These are phyloP conservation scores for Lolium perenne DNA, from an alignment of 176 grass and related monocot genomes.

Conservation along the genomic window DNA sequence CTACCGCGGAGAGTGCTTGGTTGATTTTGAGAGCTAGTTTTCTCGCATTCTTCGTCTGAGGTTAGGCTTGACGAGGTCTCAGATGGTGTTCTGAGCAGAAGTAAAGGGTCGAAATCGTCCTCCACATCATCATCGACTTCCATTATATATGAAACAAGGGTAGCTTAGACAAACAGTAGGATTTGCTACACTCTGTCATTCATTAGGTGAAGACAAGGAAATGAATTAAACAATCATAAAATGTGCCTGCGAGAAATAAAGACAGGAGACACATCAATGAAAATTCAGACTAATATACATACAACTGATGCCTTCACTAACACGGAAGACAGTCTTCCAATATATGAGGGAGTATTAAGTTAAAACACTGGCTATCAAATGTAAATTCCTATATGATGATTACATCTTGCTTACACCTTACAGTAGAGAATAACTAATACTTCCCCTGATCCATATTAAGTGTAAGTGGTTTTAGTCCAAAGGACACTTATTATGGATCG, in stretches of 20 bases:
- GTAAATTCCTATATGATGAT: background rate
- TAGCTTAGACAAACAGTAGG: conserved; percentile 10
- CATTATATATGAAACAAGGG: conserved; percentile 49
- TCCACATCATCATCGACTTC: conserved; percentile 78
- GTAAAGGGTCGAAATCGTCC: conserved; percentile 80
- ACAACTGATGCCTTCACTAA: conserved; percentile 6
- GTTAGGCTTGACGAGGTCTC: conserved; percentile 83
- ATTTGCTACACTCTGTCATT: conserved; percentile 30
- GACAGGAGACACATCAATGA: background rate
- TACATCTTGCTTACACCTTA: background rate
- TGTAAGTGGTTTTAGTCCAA: too few relatives aligned
- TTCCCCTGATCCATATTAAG: too few relatives aligned
- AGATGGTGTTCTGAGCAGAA: conserved; percentile 36
- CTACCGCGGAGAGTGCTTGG: conserved; percentile 9
- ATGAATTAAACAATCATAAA: conserved; percentile 19
- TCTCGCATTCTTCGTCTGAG: conserved; percentile 63
- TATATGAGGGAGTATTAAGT: background rate
- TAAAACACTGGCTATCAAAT: background rate
- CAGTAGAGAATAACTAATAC: background rate
- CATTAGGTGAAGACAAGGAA: conserved; percentile 31
- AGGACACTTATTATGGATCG: too few relatives aligned
- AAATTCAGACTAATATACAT: background rate
- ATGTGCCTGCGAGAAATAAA: background rate
- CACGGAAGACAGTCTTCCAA: background rate
- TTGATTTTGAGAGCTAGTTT: conserved; percentile 42